phyloP scores from a whole-genome alignment of 2,329 filamentous ascomycete genomes.

The Fusarium begoniae region DNA sequence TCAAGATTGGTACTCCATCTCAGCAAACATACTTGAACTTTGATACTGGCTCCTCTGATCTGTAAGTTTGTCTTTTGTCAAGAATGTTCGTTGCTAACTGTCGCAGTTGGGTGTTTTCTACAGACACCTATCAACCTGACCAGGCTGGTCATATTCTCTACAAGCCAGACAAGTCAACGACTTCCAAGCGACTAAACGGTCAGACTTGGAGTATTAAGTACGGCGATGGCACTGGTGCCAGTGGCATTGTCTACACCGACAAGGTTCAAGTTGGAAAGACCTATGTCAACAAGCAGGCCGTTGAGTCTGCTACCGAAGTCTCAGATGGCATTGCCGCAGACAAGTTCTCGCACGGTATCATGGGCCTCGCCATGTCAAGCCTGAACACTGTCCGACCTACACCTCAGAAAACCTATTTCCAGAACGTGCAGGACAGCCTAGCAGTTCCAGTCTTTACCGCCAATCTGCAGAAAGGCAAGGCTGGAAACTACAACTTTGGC shows the following conservation, averaged over 20 bases:
- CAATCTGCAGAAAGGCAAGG: conserved; percentile 45
- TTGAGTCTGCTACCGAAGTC: conserved; percentile 70
- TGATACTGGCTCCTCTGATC: conserved; percentile 69
- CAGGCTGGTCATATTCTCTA: conserved; percentile 66
- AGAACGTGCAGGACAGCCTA: conserved; percentile 47
- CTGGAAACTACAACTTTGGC: conserved; percentile 53
- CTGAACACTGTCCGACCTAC: conserved; percentile 49
- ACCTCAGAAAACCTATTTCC: conserved; percentile 47
- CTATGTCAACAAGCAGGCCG: conserved; percentile 67
- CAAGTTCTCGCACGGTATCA: conserved; percentile 48
- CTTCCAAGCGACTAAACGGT: conserved; percentile 52
- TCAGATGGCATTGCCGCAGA: conserved; percentile 54
- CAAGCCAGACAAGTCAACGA: conserved; percentile 55
- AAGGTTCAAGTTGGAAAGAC: conserved; percentile 69
- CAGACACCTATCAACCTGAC: conserved; percentile 58
- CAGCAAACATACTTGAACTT: conserved; percentile 73
- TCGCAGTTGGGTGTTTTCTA: conserved; percentile 74
- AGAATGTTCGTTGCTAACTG: conserved; percentile 26
- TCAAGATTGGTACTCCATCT: conserved; percentile 66
- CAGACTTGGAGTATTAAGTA: conserved; percentile 69
- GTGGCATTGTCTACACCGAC: conserved; percentile 72
- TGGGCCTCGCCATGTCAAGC: conserved; percentile 47
- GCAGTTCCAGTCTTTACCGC: conserved; percentile 50
- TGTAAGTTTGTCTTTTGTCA: conserved; percentile 41
- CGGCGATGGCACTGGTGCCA: conserved; percentile 71